A percentile compares a stretch with the other conserved stretches of the same genome.
Conservation (phyloP, 1,284 basidiomycete species). For the Ustilago loliicola region DNA sequence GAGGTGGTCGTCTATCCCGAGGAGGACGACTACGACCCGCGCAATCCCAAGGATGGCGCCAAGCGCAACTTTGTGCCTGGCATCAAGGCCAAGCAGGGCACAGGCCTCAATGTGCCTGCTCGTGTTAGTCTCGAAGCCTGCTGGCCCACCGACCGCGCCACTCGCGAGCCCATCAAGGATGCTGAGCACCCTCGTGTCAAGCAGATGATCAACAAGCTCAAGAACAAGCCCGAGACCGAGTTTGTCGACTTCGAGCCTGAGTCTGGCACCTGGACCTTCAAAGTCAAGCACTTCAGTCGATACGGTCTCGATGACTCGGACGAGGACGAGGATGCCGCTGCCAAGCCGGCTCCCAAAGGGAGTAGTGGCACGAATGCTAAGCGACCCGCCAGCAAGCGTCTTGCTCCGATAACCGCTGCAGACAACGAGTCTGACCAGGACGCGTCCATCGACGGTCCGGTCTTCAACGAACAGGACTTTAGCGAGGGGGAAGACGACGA, state of each 20-base stretch:
- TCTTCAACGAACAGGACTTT: slow-evolving; percentile 5
- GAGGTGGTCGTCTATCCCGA: slow-evolving; percentile 95
- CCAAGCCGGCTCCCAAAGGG: slow-evolving; percentile 15
- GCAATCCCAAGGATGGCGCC: slow-evolving; percentile 63
- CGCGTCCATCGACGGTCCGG: slow-evolving; percentile 15
- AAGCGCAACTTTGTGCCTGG: slow-evolving; percentile 64
- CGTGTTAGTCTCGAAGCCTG: slow-evolving; percentile 83
- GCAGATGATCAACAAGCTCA: slow-evolving; percentile 85
- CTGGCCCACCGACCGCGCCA: slow-evolving; percentile 92
- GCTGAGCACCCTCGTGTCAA: slow-evolving; percentile 77
- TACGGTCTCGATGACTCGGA: slow-evolving; percentile 70
- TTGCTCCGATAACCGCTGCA: slow-evolving; percentile 34
- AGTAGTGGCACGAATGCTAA: slow-evolving; percentile 24
- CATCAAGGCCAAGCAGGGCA: slow-evolving; percentile 78
- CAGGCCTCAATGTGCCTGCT: slow-evolving; percentile 90
- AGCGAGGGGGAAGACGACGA: slow-evolving; percentile 41
- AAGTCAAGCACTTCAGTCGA: slow-evolving; percentile 84
- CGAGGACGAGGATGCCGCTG: slow-evolving; percentile 53
- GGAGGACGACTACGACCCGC: slow-evolving; percentile 70
- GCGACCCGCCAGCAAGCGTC: slow-evolving; percentile 42
- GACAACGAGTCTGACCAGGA: slow-evolving; percentile 29
- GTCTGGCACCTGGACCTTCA: slow-evolving; percentile 92
- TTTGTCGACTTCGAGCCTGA: slow-evolving; percentile 85
- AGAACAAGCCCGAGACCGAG: slow-evolving; percentile 85
- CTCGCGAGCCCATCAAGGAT: slow-evolving; percentile 89